phyloP scores from a whole-genome alignment of 805 yeast genomes.

The Tetrapisispora phaffii region DNA sequence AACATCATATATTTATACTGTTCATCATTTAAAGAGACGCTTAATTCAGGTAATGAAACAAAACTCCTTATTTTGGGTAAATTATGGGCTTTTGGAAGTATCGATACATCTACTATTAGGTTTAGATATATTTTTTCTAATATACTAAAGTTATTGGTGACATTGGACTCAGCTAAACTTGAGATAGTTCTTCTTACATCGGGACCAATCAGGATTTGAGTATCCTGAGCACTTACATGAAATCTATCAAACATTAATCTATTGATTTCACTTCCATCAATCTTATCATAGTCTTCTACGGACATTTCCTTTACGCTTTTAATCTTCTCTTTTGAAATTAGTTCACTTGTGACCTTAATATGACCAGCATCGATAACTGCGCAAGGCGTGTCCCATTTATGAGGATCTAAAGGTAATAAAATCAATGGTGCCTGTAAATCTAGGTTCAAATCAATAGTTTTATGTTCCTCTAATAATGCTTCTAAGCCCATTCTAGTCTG shows the following conservation, averaged over 20 bases:
- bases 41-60: conserved; percentile 66
- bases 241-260: conserved; percentile 86
- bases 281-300: conserved; percentile 60
- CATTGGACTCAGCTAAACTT: conserved; percentile 44
- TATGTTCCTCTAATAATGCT: conserved; percentile 90
- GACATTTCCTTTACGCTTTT: conserved; percentile 58
- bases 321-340: conserved; percentile 60
- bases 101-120: conserved; percentile 69
- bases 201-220: conserved; percentile 83
- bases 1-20: conserved; percentile 86
- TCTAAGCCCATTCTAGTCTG: conserved; percentile 89
- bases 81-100: conserved; percentile 68
- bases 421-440: conserved; percentile 92
- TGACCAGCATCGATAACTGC: conserved; percentile 94
- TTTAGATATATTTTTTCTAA: conserved; percentile 69
- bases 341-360: conserved; percentile 69
- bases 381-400: conserved; percentile 75
- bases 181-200: conserved; percentile 67
- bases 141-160: conserved; percentile 40
- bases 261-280: conserved; percentile 39
- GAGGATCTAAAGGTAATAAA: conserved; percentile 73
- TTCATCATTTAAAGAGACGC: conserved; percentile 69
- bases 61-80: conserved; percentile 64
- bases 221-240: conserved; percentile 64
- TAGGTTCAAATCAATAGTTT: conserved; percentile 72